These are phyloP conservation scores for Orbilia blumenaviensis DNA, from an alignment of 2,329 filamentous ascomycete species.

Conservation along the genomic window DNA sequence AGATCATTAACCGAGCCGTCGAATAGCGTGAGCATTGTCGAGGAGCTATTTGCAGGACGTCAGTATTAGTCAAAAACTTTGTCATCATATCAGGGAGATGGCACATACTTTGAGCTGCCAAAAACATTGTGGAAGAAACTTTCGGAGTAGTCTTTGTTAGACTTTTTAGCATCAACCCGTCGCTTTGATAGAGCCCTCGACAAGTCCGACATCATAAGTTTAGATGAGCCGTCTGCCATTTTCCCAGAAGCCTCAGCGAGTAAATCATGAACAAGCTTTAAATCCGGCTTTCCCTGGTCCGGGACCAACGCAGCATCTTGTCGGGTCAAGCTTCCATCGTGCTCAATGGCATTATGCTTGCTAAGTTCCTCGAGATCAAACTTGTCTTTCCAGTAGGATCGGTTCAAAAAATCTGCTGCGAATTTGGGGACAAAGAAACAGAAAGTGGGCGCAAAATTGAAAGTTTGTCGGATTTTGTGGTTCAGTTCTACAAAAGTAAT, in stretches of 20 bases:
- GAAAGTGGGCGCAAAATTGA: conserved; percentile 62
- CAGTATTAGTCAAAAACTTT: neutral
- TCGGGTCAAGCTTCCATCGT: conserved; percentile 57
- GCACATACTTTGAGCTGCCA: conserved; percentile 61
- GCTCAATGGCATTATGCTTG: conserved; percentile 55
- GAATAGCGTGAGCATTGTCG: conserved; percentile 63
- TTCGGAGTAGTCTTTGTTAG: conserved; percentile 60
- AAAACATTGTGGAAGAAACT: conserved; percentile 62
- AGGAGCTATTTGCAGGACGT: conserved; percentile 58
- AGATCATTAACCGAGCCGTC: conserved; percentile 61
- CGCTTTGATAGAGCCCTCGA: conserved; percentile 57
- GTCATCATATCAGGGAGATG: neutral
- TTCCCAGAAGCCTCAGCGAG: conserved; percentile 60
- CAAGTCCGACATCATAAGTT: conserved; percentile 61
- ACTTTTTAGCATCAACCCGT: conserved; percentile 59
- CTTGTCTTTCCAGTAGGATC: conserved; percentile 52
- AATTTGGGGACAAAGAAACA: conserved; percentile 57
- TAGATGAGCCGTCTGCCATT: conserved; percentile 58
- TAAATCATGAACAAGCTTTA: conserved; percentile 60
- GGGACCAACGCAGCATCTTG: conserved; percentile 60
- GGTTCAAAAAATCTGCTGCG: conserved; percentile 62
- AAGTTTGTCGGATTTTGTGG: conserved; percentile 60
- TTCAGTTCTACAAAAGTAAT: conserved; percentile 62
- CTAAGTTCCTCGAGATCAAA: conserved; percentile 55
- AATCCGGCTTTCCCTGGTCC: conserved; percentile 61